phyloP scores from a whole-genome alignment of 208 protist species.

The Phytomonas sp. region DNA sequence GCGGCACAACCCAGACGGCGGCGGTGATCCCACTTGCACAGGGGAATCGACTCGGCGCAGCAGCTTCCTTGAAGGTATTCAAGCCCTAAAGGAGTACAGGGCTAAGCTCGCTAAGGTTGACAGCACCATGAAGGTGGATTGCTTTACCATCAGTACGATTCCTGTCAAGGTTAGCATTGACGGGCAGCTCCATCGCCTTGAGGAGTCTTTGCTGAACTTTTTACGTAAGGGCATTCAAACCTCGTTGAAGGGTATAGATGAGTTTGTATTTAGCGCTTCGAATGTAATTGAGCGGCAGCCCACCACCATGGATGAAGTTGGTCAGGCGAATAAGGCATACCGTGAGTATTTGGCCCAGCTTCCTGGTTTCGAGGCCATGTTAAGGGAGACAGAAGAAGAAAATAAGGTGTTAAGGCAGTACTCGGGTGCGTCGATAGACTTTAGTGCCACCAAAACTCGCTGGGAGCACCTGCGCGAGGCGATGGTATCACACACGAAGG shows the following conservation, averaged over 20 bases:
- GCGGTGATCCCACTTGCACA: neutral
- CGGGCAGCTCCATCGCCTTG: slow-evolving; percentile 85
- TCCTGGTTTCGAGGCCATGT: slow-evolving; percentile 48
- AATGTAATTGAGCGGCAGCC: slow-evolving; percentile 86
- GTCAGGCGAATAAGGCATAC: slow-evolving; percentile 74
- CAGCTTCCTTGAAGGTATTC: slow-evolving; percentile 81
- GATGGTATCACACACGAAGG: slow-evolving; percentile 85
- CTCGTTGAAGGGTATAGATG: slow-evolving; percentile 66
- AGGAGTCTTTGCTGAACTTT: slow-evolving; percentile 82
- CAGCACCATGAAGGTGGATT: slow-evolving; percentile 87
- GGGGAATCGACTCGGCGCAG: neutral
- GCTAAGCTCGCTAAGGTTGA: slow-evolving; percentile 86
- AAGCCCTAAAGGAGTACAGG: slow-evolving; percentile 79
- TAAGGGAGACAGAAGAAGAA: slow-evolving; percentile 67
- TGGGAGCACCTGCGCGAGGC: slow-evolving; percentile 91
- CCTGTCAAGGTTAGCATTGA: slow-evolving; percentile 91
- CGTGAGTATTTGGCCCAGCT: slow-evolving; percentile 54
- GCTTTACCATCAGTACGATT: slow-evolving; percentile 88
- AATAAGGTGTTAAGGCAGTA: slow-evolving; percentile 81
- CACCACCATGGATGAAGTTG: slow-evolving; percentile 91
- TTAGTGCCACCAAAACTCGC: slow-evolving; percentile 59
- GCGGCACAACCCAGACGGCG: neutral
- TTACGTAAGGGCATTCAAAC: slow-evolving; percentile 72
- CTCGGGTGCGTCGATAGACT: slow-evolving; percentile 68
- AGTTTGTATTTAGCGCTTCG: slow-evolving; percentile 83